A percentile compares a stretch with the other conserved stretches of the same genome.
Conservation (phyloP, 1,284 basidiomycete species). For the Cutaneotrichosporon cyanovorans region DNA sequence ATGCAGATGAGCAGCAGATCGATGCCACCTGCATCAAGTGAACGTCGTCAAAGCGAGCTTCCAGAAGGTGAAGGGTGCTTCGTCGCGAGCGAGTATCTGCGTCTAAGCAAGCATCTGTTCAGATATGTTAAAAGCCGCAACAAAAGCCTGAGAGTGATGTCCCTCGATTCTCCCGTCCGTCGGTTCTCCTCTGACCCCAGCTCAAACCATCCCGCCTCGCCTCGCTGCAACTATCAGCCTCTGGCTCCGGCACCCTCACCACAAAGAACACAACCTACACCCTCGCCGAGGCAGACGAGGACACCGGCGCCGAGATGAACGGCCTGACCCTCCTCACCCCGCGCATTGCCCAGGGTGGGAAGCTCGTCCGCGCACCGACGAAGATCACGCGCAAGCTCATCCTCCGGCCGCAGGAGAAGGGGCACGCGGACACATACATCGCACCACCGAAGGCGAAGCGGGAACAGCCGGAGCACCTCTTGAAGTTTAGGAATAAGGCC, state of each 20-base stretch:
- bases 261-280: conserved; percentile 27
- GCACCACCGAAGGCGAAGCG: conserved; percentile 21
- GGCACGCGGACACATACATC: background rate
- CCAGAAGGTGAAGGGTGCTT: too few species aligned
- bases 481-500: conserved; percentile 40
- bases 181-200: conserved; percentile 21
- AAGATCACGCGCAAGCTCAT: conserved; percentile 33
- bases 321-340: conserved; percentile 41
- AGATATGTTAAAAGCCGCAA: too few species aligned
- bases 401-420: conserved; percentile 23
- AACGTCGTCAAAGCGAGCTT: too few species aligned
- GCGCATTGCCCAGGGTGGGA: conserved; percentile 17
- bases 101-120: too few species aligned
- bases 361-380: conserved; percentile 34
- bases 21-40: too few species aligned
- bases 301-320: conserved; percentile 38
- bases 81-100: too few species aligned
- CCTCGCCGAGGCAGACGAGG: conserved; percentile 17
- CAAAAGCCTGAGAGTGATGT: too few species aligned
- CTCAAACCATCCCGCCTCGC: conserved; percentile 37
- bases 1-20: too few species aligned
- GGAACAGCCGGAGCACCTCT: conserved; percentile 28
- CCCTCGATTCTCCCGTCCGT: too few species aligned
- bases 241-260: conserved; percentile 19
- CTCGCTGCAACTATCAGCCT: conserved; percentile 12